Base-by-base conservation (phyloP, 179 eudicot species). In the Spinacia oleracea region DNA sequence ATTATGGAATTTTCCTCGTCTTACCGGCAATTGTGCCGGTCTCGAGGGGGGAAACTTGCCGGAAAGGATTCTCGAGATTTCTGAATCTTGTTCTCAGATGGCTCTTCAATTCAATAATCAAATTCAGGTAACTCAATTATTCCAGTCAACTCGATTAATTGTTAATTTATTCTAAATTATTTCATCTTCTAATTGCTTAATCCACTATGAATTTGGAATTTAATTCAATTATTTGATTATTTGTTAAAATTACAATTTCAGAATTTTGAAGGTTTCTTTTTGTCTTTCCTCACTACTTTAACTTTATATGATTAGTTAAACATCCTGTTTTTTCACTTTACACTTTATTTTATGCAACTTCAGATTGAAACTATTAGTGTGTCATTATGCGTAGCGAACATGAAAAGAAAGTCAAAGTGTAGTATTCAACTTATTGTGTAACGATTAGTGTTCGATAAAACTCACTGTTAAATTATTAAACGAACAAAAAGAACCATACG, bases 21-120 rank as follows among this genome's bases (percentile, higher is more conserved):
- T 86, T 20, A 78, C 83, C n/a, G 85, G 93, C 31, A 89, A 90
- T 76, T 84, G 90, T 50, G 85, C 87, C 20, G 84, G 86, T 9
- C 68, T 80, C 10, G 88, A 87, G 34, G 78, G 84, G n/a, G 81
- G 83, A 2, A 87, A 88, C 66, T 83, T 89, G 42, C 91, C 97
- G 45, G 93, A 91, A 64, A 84, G 83, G 59, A 85, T 92, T 11
- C 79, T 76, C 25, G 97, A 89, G 89, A 94, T 94, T 81, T 90
- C 98, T 12, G 90, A 94, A 80, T 86, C 90, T 14, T 94, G 97
- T 80, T 89, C 98, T 64, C 91, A 89, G 76, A 94, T 92, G 98
- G 89, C 88, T 48, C 93, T 90, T 74, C 91, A 90, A 77, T 88
- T 89, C 79, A 92, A 89, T 53, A 79, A 89, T 84, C 91, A 87